Conservation (phyloP, 768 basidiomycete species). For the Lactarius sp. region DNA sequence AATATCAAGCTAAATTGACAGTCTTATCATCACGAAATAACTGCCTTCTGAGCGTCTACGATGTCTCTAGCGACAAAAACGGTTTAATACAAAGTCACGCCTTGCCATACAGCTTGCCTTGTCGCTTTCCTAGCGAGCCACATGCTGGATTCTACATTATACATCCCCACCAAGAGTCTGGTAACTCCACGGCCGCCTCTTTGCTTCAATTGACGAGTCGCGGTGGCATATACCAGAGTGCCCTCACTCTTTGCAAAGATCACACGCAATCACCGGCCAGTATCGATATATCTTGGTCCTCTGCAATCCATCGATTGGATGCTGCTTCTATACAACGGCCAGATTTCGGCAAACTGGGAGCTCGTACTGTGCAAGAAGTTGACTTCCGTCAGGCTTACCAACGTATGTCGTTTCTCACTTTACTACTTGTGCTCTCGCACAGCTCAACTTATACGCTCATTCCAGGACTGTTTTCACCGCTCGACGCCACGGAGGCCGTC, state of each 20-base stretch:
- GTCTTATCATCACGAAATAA: conserved; percentile 58
- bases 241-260: neutral
- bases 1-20: conserved; percentile 42
- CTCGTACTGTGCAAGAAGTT: conserved; percentile 41
- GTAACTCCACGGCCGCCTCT: conserved; percentile 3
- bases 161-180: conserved; percentile 30
- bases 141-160: conserved; percentile 34
- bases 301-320: conserved; percentile 8
- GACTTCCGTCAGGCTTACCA: conserved; percentile 53
- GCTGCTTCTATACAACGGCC: neutral
- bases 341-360: conserved; percentile 39
- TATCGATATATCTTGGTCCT: conserved; percentile 10
- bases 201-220: conserved; percentile 21
- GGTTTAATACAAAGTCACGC: conserved; percentile 42
- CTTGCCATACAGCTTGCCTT: conserved; percentile 43
- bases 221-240: conserved; percentile 19
- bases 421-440: neutral
- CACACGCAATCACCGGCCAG: neutral
- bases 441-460: neutral
- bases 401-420: conserved; percentile 36
- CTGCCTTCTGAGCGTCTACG: conserved; percentile 57
- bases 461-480: conserved; percentile 27
- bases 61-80: conserved; percentile 44
- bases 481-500: conserved; percentile 11
- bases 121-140: conserved; percentile 28